Evolutionary conservation across 192 early-diverging fungal genomes (phyloP).

Genomic region (Backusella sp.): DNA sequence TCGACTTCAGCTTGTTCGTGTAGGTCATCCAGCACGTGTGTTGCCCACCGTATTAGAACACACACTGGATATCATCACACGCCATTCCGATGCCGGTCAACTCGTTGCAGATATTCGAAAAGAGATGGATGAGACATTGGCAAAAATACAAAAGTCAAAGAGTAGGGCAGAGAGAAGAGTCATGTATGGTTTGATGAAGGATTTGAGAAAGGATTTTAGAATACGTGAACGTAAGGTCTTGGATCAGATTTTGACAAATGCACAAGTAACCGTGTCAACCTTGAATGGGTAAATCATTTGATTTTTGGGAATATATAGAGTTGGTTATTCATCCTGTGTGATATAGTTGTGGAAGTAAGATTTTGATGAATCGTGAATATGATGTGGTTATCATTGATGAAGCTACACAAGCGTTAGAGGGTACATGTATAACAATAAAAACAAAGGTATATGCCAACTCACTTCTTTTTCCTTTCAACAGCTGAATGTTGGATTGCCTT

Average conservation of each 20-base stretch:
- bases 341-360: constrained; percentile 38
- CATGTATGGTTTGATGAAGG: constrained; percentile 61
- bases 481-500: constrained; percentile 91
- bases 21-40: constrained; percentile 86
- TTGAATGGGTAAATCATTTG: constrained; percentile 58
- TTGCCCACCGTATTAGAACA: constrained; percentile 64
- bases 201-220: constrained; percentile 68
- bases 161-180: constrained; percentile 57
- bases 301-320: background rate
- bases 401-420: constrained; percentile 76
- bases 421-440: background rate
- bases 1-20: constrained; percentile 65
- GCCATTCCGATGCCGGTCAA: constrained; percentile 66
- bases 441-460: background rate
- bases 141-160: constrained; percentile 62
- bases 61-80: constrained; percentile 68
- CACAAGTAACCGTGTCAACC: constrained; percentile 76
- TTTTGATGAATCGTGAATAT: constrained; percentile 59
- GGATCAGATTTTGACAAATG: constrained; percentile 50
- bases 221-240: constrained; percentile 70
- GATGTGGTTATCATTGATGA: constrained; percentile 91
- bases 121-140: constrained; percentile 73
- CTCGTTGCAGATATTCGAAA: constrained; percentile 72
- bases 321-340: background rate
- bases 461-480: constrained; percentile 10